Evolutionary conservation across 345 rosid genomes (phyloP), one percentile per base, ranked within the genome.

Genomic region (Erodium maritimum): DNA sequence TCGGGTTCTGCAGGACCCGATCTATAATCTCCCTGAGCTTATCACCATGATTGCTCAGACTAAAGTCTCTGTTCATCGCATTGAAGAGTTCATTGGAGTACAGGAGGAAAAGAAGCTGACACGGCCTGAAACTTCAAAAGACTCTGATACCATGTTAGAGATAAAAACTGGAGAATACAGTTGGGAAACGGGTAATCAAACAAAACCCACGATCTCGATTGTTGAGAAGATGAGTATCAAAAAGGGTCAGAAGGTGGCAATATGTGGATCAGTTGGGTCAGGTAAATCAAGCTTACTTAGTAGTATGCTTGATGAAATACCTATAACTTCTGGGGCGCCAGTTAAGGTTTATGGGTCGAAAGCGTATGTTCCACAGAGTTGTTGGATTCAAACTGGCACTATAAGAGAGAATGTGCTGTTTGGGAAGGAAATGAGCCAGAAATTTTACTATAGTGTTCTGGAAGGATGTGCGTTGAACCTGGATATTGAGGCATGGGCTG

Each of bases 371-470:
- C 79, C 93, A 13, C 90, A 87, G 64, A 78, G 85, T 46, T 80
- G 90, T 42, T 90, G 97, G 97, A 80, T 82, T 71, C 95, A 81
- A 65, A 84, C 90, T 0, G 80, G 94, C 20, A 85, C 77, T 19
- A 68, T 83, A 17, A 78, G 79, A 69, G 94, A 85, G 57, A 90
- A 90, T 55, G 75, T 90, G 51, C 16, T 79, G 70, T 85, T 85
- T 37, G 95, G 95, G 17, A 70, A 67, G 75, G 67, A 69, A 16
- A 73, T 80, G 79, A 55, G 75, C 45, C 51, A 72, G 5, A 58
- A 61, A 29, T 74, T 75, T 54, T 84, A 80, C 55, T 70, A 81
- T 55, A 71, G 56, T 50, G 90, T 87, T 53, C 48, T 79, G 23
- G 80, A 79, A 55, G 83, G 71, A 23, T 83, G 91, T 64, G 77